Evolutionary conservation across 495 filamentous ascomycete genomes (phyloP), one percentile per base, ranked within the genome.

Genomic region (Neurospora intermedia): DNA sequence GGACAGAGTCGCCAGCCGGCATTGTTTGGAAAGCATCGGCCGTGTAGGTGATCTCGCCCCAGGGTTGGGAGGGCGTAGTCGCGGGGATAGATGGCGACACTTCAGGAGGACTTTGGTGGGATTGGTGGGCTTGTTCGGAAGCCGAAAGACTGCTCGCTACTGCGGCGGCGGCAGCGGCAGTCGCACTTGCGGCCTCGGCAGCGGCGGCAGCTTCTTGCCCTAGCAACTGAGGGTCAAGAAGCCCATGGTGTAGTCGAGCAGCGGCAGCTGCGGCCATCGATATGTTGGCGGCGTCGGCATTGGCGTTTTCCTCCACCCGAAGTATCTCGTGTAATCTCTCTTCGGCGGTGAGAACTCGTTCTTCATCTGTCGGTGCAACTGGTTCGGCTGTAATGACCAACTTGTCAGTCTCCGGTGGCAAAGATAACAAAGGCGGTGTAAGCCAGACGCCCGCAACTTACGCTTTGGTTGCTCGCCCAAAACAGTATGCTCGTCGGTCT

Each of bases 191-290:
- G 23, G 76, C 76, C 2, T 78, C 76, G 15, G 76, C 73, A 0
- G 80, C 80, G 4, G 79, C 77, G 6, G 80, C 73, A 6, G 76
- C 77, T 35, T 84, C 82, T 23, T 82, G 81, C 1, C 77, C 76
- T 8, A 84, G 74, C 15, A 87, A 76, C 45, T 87, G 83, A 13
- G 85, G 84, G 74, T 88, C 85, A 46, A 89, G 81, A 18, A 85
- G 81, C 1, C 80, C 77, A 8, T 83, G 81, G 8, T 83, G 80
- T 31, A 87, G 79, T 9, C 84, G 84, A 41, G 85, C 85, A 0
- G 86, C 82, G 6, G 84, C 85, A 6, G 85, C 85, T 27, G 83
- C 84, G 18, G 84, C 85, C 72, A 85, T 82, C 4, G 82, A 80
- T 7, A 87, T 74, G 43, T 81, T 82, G 0, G 80, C 73, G 0